Conservation (phyloP, 441 rosid species). For the Isatis lusitanica region DNA sequence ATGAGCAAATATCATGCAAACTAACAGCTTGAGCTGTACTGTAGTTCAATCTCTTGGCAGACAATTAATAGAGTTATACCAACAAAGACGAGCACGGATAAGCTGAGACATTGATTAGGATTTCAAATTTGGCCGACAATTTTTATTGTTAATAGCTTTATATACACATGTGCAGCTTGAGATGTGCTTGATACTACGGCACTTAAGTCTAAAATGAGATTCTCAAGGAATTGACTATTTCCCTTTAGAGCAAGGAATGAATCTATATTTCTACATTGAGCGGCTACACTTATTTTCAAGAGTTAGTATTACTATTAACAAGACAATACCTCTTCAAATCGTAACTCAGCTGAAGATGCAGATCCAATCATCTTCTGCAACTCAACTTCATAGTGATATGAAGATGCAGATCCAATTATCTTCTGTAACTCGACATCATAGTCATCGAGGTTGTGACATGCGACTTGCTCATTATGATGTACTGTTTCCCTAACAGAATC, state of each 20-base stretch:
- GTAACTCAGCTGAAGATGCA: conserved; percentile 45
- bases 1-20: not conserved
- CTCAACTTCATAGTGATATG: conserved; percentile 33
- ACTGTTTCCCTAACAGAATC: conserved; percentile 36
- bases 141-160: conserved; percentile 9
- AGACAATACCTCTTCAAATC: conserved; percentile 50
- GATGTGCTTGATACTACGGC: conserved; percentile 12
- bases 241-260: conserved; percentile 4
- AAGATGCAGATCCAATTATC: conserved; percentile 39
- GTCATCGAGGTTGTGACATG: conserved; percentile 20
- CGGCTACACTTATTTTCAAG: not conserved
- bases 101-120: conserved; percentile 4
- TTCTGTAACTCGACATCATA: conserved; percentile 35
- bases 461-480: conserved; percentile 33
- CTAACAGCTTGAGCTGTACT: conserved; percentile 5
- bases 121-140: conserved; percentile 3
- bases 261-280: not conserved
- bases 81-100: conserved; percentile 2
- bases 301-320: conserved; percentile 12
- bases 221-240: not conserved
- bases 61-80: not conserved
- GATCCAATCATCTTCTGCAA: conserved; percentile 41
- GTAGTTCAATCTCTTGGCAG: conserved; percentile 10
- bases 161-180: conserved; percentile 1
- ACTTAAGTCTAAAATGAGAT: conserved; percentile 18